Conservation (phyloP, 2,329 filamentous ascomycete genomes). For the Pezicula carpinea region DNA sequence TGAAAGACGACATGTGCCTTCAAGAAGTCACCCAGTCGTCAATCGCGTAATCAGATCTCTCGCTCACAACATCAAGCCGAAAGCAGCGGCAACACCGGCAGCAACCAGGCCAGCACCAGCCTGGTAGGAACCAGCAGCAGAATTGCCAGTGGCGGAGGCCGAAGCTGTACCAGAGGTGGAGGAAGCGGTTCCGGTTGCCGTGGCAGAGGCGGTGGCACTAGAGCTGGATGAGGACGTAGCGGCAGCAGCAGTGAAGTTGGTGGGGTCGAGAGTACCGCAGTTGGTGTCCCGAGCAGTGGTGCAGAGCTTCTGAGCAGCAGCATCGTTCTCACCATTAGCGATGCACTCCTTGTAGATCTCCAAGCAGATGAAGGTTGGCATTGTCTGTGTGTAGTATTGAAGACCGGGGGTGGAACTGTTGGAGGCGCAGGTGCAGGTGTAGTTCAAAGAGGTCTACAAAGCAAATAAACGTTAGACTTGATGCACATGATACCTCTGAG, state of each 20-base stretch:
- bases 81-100: conserved; percentile 46
- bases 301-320: conserved; percentile 44
- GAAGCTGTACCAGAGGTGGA: conserved; percentile 24
- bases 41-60: background rate
- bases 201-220: conserved; percentile 17
- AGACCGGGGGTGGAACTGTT: conserved; percentile 52
- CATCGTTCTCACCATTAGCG: conserved; percentile 37
- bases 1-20: background rate
- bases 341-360: conserved; percentile 46
- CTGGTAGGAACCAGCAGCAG: conserved; percentile 39
- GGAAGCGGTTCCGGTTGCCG: conserved; percentile 22
- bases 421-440: conserved; percentile 48
- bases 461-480: background rate
- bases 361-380: conserved; percentile 57
- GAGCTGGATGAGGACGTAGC: conserved; percentile 33
- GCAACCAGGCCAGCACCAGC: conserved; percentile 38
- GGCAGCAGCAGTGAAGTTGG: conserved; percentile 24
- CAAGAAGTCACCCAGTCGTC: conserved; percentile 6
- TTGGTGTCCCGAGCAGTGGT: conserved; percentile 30
- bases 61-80: conserved; percentile 52
- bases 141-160: conserved; percentile 23
- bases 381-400: conserved; percentile 48
- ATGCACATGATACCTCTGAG: background rate
- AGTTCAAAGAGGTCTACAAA: conserved; percentile 43
- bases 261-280: conserved; percentile 42